Evolutionary conservation across 371 early-diverging fungal genomes (phyloP).

Genomic region (Zychaea mexicana): DNA sequence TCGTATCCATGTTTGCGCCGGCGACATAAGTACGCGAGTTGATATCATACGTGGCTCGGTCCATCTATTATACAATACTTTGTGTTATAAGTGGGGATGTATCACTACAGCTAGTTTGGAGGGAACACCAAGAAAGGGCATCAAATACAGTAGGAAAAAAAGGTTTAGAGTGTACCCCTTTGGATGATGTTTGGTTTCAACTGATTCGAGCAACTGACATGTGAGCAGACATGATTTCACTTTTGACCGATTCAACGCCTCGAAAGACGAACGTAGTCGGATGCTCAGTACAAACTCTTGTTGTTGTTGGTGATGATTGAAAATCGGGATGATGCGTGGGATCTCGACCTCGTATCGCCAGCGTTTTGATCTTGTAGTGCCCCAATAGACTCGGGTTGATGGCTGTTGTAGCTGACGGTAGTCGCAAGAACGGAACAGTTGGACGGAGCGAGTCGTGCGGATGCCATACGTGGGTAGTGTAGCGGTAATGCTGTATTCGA

Average conservation of each 20-base stretch:
- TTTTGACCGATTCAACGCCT: not conserved
- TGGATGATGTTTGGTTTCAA: slow-evolving; percentile 6
- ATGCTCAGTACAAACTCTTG: not conserved
- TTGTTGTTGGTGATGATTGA: not conserved
- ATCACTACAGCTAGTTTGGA: too few species aligned
- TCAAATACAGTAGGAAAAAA: not conserved
- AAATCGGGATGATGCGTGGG: not conserved
- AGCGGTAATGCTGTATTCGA: not conserved
- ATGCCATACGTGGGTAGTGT: not conserved
- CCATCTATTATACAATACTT: too few species aligned
- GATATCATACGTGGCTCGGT: not conserved
- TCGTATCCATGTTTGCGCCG: not conserved
- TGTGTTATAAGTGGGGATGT: too few species aligned
- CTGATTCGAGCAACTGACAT: slow-evolving; percentile 1
- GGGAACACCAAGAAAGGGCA: too few species aligned
- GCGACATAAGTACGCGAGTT: not conserved
- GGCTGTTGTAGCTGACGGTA: not conserved
- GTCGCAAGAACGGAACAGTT: not conserved
- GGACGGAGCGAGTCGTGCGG: not conserved
- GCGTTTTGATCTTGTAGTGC: not conserved
- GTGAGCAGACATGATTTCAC: not conserved
- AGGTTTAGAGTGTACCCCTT: not conserved
- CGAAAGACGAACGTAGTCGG: not conserved
- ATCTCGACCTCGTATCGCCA: slow-evolving; percentile 10
- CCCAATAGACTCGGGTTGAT: slow-evolving; percentile 3